Evolutionary conservation across 148 eudicot genomes (phyloP).

Genomic region (Cornus controversa): DNA sequence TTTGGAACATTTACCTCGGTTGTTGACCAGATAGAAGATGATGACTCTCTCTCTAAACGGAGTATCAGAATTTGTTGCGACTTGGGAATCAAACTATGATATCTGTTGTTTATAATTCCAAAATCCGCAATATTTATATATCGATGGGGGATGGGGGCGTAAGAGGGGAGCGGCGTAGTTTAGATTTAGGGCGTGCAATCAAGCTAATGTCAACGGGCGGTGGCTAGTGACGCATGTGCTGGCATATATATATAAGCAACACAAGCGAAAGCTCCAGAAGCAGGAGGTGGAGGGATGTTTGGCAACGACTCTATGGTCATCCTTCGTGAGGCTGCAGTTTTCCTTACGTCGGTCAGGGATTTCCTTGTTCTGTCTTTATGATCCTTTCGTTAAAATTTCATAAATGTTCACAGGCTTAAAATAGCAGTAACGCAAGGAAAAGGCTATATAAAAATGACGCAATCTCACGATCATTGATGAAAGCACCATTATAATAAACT

Average conservation of each 20-base stretch:
- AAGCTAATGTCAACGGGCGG: neutral
- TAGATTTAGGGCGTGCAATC: neutral
- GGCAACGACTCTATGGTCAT: neutral
- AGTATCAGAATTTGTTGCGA: neutral
- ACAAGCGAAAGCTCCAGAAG: neutral
- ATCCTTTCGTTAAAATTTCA: no score
- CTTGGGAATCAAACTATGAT: neutral
- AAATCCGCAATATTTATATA: neutral
- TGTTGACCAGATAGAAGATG: neutral
- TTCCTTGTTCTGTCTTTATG: neutral
- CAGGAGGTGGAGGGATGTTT: neutral
- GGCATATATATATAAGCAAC: neutral
- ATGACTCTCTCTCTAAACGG: neutral
- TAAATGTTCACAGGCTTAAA: no score
- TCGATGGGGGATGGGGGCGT: neutral
- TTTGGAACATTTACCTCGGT: conserved; percentile 6
- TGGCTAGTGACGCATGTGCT: conserved; percentile 7
- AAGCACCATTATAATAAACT: no score
- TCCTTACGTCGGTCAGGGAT: neutral
- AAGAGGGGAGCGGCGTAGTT: conserved; percentile 1
- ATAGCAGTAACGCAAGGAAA: no score
- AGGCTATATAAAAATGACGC: no score
- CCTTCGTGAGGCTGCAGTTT: neutral
- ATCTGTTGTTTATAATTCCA: neutral
- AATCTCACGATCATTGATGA: no score